Base-by-base conservation (phyloP, 73 alveolate species). In the Paramecium sonneborni region DNA sequence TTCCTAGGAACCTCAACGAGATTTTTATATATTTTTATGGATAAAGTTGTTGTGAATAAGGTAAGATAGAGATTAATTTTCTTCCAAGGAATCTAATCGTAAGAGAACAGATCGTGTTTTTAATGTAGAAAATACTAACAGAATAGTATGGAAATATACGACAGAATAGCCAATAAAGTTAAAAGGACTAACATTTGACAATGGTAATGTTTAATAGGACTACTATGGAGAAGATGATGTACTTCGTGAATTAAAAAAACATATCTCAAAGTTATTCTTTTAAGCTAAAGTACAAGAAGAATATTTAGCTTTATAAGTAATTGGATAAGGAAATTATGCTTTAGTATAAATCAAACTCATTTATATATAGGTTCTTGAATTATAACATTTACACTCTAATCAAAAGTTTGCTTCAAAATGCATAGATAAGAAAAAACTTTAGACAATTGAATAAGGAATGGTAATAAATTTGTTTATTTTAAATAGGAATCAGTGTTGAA, bases 351-450 rank as follows among this genome's bases (percentile, higher is more conserved):
- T 24, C 6, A 76, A 32, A 20, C 30, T 76, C 44, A 34, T 76
- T 8, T 76, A 76, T 12, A 8, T 12, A 10, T 41, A 76, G 88
- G 88, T 76, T 37, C 68, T 76, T 24, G 88, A 76, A 76, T 37
- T 76, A 39, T 32, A 76, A 39, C 88, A 76, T 76, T 28, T 76
- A 14, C 88, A 76, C 44, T 76, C 93, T 38, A 87, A 57, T 62
- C 68, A 28, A 23, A 87, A 87, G 18, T 87, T 56, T 35, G 93
- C 93, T 26, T 74, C 85, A 23, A 87, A 87, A 23, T 87, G 93
- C 67, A 67, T 87, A 20, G 93, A 87, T 35, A 87, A 87, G 32
- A 39, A 87, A 14, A 87, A 87, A 39, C 67, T 87, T 9, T 41
- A 37, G 26, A 79, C 89, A 2, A 74, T 87, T 38, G 93, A 87